Conservation (phyloP, 2,329 filamentous ascomycete genomes). For the Fusarium odoratissimum region DNA sequence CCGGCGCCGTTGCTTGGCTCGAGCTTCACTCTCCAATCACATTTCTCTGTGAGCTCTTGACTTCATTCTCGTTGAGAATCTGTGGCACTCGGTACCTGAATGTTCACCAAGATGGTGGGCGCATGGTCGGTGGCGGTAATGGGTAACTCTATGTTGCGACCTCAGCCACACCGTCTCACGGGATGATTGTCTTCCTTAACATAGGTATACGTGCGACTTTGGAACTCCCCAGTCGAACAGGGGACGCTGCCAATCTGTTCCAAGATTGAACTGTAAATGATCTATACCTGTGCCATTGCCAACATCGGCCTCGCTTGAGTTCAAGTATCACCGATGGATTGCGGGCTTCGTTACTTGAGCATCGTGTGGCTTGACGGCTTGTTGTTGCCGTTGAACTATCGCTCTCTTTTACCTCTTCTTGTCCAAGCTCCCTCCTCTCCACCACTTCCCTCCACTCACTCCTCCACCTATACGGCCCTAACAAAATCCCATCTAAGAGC, state of each 20-base stretch:
- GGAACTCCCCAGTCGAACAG: constrained; percentile 9
- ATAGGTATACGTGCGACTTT: constrained; percentile 1
- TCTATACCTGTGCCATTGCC: constrained; percentile 4
- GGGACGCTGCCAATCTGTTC: constrained; percentile 12
- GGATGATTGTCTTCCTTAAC: constrained; percentile 12
- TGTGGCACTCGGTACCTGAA: constrained; percentile 41
- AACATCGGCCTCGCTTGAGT: not conserved
- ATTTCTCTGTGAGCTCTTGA: constrained; percentile 11
- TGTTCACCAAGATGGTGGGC: constrained; percentile 27
- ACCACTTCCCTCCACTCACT: constrained; percentile 39
- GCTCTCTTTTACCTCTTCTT: constrained; percentile 12
- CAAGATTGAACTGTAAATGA: constrained; percentile 10
- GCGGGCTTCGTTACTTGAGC: constrained; percentile 3
- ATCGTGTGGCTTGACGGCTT: constrained; percentile 27
- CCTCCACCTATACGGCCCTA: constrained; percentile 34
- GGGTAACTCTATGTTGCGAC: constrained; percentile 10
- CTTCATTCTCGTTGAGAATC: constrained; percentile 16
- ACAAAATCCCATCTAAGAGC: constrained; percentile 39
- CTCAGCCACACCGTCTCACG: constrained; percentile 31
- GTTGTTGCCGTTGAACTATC: constrained; percentile 1
- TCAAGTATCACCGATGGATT: not conserved
- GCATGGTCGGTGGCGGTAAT: constrained; percentile 32
- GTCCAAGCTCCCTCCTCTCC: constrained; percentile 34
- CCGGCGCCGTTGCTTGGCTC: constrained; percentile 34
- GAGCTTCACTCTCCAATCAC: constrained; percentile 23